Conservation (phyloP, 768 basidiomycete genomes). For the Hypsizygus marmoreus region DNA sequence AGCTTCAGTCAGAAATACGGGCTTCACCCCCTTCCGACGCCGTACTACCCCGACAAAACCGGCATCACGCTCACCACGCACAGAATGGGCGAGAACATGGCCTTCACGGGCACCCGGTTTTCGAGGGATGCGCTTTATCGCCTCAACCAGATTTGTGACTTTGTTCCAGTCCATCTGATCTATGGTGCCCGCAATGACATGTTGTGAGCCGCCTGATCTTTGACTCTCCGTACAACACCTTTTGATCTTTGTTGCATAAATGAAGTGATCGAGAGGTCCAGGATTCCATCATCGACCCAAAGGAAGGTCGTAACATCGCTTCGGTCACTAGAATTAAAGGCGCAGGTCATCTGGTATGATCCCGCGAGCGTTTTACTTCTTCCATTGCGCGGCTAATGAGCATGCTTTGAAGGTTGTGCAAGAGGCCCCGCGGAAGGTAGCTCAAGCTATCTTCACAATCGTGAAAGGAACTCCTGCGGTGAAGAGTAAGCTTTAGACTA, state of each 20-base stretch:
- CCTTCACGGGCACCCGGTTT: slow-evolving; percentile 25
- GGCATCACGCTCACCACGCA: slow-evolving; percentile 30
- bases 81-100: slow-evolving; percentile 24
- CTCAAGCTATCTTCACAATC: slow-evolving; percentile 21
- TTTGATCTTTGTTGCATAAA: not conserved
- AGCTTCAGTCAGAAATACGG: slow-evolving; percentile 24
- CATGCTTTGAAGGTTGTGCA: slow-evolving; percentile 24
- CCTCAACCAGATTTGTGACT: slow-evolving; percentile 27
- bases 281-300: slow-evolving; percentile 26
- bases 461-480: slow-evolving; percentile 7
- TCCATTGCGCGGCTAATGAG: not conserved
- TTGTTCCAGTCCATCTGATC: slow-evolving; percentile 30
- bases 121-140: slow-evolving; percentile 26
- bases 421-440: slow-evolving; percentile 28
- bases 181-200: slow-evolving; percentile 31
- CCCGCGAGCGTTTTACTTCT: not conserved
- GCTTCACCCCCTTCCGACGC: slow-evolving; percentile 26
- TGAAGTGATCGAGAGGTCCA: slow-evolving; percentile 24
- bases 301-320: slow-evolving; percentile 26
- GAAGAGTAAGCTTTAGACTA: too few relatives aligned
- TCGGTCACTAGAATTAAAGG: slow-evolving; percentile 27
- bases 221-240: not conserved
- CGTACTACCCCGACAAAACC: slow-evolving; percentile 27
- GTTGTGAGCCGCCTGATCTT: slow-evolving; percentile 24
- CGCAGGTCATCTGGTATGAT: slow-evolving; percentile 33